Evolutionary conservation across 495 filamentous ascomycete genomes (phyloP), one percentile per base, ranked within the genome.

Genomic region (Clohesyomyces aquaticus): DNA sequence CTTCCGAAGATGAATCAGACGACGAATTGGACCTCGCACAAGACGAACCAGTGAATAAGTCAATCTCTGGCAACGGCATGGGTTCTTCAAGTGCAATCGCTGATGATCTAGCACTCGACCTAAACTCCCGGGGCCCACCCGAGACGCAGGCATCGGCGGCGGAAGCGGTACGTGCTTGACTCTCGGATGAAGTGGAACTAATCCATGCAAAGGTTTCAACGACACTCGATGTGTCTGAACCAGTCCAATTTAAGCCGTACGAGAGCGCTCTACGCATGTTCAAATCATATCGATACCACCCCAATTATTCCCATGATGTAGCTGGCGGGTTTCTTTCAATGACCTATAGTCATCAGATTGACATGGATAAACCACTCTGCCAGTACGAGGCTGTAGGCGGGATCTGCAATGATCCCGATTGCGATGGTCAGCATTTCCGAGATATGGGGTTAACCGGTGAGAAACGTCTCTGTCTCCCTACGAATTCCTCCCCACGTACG

Each of bases 331-430:
- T 91, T 73, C 87, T 86, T 74, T 98, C 95, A 65, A 79, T 95
- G 81, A 97, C 91, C 46, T 98, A 93, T 78, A 97, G 91, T 74
- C 86, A 93, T 75, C 85, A 84, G 57, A 93, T 98, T 73, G 83
- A 97, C 71, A 77, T 88, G 6, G 80, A 83, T 65, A 86, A 81
- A 63, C 82, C 81, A 50, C 59, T 98, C 19, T 98, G 94, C 74
- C 85, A 80, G 1, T 87, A 80, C 69, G 91, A 95, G 71, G 73
- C 88, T 63, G 78, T 80, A 32, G 88, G 87, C 29, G 88, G 90
- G 52, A 79, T 83, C 55, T 98, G 94, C 76, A 90, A 93, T 63
- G 85, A 91, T 69, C 74, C 76, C 18, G 80, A 79, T 38, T 89
- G 88, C 69, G 75, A 85, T 58, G 84, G 79, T 66, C 93, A 97